Base-by-base conservation (phyloP, 2,329 filamentous ascomycete species). In the Neopestalotiopsis sp. region DNA sequence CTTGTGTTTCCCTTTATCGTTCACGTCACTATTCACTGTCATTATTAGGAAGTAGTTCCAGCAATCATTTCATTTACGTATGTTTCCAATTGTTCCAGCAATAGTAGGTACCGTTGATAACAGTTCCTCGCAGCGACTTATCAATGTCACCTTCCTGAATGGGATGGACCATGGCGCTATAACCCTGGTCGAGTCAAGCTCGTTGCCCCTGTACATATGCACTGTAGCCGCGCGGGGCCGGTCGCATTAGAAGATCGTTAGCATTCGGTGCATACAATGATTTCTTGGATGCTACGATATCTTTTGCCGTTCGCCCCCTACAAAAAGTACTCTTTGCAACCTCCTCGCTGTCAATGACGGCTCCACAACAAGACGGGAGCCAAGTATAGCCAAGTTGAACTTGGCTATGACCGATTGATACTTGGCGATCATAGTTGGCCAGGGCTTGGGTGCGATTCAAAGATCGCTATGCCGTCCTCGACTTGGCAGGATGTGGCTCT, bases 61-160 rank as follows among this genome's bases (percentile, higher is more conserved):
- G 6, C 34, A 38, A 38, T 38, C 34, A 28, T 28, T 49, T 49
- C 17, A 52, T n/a, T 10, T n/a, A 52, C 20, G 45, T n/a, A 17
- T 20, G 9, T 17, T 28, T 59, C 28, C n/a, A 64, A 40, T 64
- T 64, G 61, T 64, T 49, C 61, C 61, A 64, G 61, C 61, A 64
- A 32, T 64, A 59, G 28, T 34, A 30, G 20, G 40, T 62, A 52
- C 13, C 61, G 40, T 20, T 64, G 38, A 64, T 24, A 45, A 20
- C 13, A 49, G 40, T 49, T 49, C 34, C 38, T 64, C 40, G 59
- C n/a, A 38, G 28, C 17, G 9, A 20, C 12, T n/a, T 62, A 32
- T n/a, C 34, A 40, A 24, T 64, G 61, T 64, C 61, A 64, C 61
- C 61, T 64, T 64, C 61, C 61, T 64, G 14, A 49, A 64, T 49